Conservation (phyloP, 1,284 basidiomycete genomes). For the Cryptococcus sp. region DNA sequence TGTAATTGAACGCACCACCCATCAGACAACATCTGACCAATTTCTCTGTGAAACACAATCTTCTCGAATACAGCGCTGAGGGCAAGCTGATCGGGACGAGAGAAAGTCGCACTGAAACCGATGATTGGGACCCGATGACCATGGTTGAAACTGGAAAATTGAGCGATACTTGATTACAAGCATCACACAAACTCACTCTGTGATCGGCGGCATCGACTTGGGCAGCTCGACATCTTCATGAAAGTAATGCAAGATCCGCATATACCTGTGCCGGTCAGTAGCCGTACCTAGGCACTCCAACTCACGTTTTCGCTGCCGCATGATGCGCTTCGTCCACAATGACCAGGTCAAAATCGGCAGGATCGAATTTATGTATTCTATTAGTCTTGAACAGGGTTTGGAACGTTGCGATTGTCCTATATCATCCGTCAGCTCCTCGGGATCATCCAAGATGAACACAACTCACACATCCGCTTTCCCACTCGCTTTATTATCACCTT, state of each 20-base stretch:
- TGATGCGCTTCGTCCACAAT: conserved; percentile 95
- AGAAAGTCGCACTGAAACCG: conserved; percentile 94
- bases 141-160: conserved; percentile 5
- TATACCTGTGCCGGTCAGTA: conserved; percentile 17
- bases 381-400: conserved; percentile 70
- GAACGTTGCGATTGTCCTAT: conserved; percentile 84
- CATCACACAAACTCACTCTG: conserved; percentile 7
- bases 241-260: conserved; percentile 40
- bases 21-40: conserved; percentile 87
- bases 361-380: conserved; percentile 75
- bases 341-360: conserved; percentile 67
- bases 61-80: conserved; percentile 81
- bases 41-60: conserved; percentile 93
- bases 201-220: conserved; percentile 14
- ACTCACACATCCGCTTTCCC: conserved; percentile 79
- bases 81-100: conserved; percentile 83
- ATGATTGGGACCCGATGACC: conserved; percentile 66
- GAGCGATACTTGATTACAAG: background rate
- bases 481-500: conserved; percentile 69
- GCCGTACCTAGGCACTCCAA: conserved; percentile 5
- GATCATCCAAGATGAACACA: background rate
- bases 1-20: conserved; percentile 61
- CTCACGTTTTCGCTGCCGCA: conserved; percentile 81
- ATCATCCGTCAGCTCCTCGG: background rate
- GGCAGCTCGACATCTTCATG: conserved; percentile 34